These are phyloP conservation scores for Colletotrichum lupini DNA, from an alignment of 2,329 filamentous ascomycete species.

Conservation along the genomic window DNA sequence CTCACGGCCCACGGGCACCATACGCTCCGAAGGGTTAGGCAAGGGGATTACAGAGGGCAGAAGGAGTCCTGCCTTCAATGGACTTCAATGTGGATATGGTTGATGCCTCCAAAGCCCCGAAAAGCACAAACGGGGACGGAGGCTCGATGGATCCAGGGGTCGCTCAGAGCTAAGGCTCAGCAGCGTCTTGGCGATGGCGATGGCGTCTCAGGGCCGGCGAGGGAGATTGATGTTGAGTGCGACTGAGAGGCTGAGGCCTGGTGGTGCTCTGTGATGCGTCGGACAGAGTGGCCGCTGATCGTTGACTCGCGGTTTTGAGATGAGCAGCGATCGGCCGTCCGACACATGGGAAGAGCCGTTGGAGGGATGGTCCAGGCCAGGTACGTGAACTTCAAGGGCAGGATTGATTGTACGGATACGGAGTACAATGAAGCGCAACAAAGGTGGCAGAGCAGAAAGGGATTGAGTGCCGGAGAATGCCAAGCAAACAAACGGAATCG, in stretches of 20 bases:
- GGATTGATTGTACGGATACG: not conserved
- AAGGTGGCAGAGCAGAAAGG: not conserved
- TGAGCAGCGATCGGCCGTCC: not conserved
- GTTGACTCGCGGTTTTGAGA: slow-evolving; percentile 1
- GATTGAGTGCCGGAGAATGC: not conserved
- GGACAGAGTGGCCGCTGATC: not conserved
- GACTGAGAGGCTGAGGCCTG: not conserved
- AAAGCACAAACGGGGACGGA: not conserved
- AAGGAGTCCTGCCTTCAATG: not conserved
- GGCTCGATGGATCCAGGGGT: slow-evolving; percentile 20
- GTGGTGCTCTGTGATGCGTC: not conserved
- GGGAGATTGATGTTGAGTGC: not conserved
- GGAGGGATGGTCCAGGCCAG: not conserved
- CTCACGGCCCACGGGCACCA: slow-evolving; percentile 7
- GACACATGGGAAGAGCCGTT: not conserved
- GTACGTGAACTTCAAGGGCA: not conserved
- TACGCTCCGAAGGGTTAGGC: not conserved
- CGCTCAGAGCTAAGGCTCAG: slow-evolving; percentile 26
- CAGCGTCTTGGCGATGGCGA: slow-evolving; percentile 32
- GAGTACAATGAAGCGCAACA: slow-evolving; percentile 3
- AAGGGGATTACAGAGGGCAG: not conserved
- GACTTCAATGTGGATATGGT: slow-evolving; percentile 10
- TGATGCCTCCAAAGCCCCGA: too few relatives aligned
- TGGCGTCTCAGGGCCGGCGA: slow-evolving; percentile 24
- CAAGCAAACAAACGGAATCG: not conserved